Conservation (phyloP, 202 grass and related monocot species). For the Tripidium arundinaceum region DNA sequence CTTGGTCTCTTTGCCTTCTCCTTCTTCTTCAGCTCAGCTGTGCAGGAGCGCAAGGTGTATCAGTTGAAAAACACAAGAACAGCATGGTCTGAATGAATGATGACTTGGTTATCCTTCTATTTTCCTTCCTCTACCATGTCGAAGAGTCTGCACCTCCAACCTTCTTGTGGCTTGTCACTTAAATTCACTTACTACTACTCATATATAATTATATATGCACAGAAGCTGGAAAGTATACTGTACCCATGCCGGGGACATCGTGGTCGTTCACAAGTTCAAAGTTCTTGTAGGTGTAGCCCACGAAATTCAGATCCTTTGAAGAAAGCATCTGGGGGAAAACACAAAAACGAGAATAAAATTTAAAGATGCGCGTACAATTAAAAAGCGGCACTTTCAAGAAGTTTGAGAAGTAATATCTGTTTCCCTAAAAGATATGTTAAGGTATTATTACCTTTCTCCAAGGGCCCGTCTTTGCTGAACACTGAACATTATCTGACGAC, state of each 20-base stretch:
- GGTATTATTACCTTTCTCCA: constrained; percentile 78
- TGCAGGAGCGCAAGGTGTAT: neutral
- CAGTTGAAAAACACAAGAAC: neutral
- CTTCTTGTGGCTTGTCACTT: neutral
- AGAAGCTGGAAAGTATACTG: neutral
- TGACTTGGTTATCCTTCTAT: neutral
- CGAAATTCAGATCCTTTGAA: constrained; percentile 95
- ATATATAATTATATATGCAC: constrained; percentile 10
- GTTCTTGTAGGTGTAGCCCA: constrained; percentile 98
- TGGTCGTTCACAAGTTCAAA: constrained; percentile 94
- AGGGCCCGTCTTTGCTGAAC: constrained; percentile 77
- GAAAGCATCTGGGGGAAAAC: constrained; percentile 80
- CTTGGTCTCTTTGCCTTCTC: constrained; percentile 84
- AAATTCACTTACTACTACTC: neutral
- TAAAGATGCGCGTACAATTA: neutral
- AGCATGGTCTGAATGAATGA: neutral
- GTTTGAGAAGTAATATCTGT: neutral
- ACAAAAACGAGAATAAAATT: neutral
- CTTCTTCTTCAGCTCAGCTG: constrained; percentile 95
- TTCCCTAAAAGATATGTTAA: neutral
- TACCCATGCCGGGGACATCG: constrained; percentile 84
- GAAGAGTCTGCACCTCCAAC: neutral
- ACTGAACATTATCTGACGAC: constrained; percentile 44
- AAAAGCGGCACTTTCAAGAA: no score
- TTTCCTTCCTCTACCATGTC: neutral